Conservation (phyloP, 1,284 basidiomycete species). For the Ceratobasidium sp. region DNA sequence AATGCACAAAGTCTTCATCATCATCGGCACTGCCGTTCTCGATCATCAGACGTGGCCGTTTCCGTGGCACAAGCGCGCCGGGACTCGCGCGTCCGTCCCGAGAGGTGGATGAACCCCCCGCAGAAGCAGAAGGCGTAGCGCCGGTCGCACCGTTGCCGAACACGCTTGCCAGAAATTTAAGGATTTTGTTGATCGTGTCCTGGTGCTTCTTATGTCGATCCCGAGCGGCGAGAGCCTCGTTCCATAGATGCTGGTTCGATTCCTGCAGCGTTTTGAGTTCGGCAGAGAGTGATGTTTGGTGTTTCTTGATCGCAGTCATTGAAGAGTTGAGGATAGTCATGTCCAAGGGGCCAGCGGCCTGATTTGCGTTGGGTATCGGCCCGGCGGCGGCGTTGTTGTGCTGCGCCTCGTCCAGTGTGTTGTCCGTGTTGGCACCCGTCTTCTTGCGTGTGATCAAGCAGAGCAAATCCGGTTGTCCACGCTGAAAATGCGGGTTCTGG, state of each 20-base stretch:
- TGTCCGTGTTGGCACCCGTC: conserved; percentile 57
- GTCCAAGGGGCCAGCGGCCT: conserved; percentile 70
- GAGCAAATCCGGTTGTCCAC: conserved; percentile 92
- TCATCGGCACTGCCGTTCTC: conserved; percentile 64
- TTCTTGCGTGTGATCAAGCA: conserved; percentile 89
- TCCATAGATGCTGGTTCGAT: conserved; percentile 92
- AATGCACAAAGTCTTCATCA: conserved; percentile 54
- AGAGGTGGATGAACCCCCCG: conserved; percentile 60
- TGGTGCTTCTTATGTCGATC: conserved; percentile 91
- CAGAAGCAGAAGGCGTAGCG: conserved; percentile 61
- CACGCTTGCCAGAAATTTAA: conserved; percentile 93
- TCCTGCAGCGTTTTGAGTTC: conserved; percentile 91
- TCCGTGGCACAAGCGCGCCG: conserved; percentile 65
- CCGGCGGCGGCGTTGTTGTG: conserved; percentile 33
- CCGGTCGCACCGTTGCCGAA: conserved; percentile 75
- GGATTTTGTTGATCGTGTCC: conserved; percentile 96
- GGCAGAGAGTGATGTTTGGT: conserved; percentile 89
- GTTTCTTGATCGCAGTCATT: conserved; percentile 89
- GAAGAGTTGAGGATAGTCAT: conserved; percentile 84
- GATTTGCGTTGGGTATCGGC: conserved; percentile 45
- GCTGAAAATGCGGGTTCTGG: conserved; percentile 89
- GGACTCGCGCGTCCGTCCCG: conserved; percentile 52
- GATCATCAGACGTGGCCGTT: conserved; percentile 75
- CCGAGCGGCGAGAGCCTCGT: conserved; percentile 86
- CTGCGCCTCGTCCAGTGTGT: conserved; percentile 44